phyloP scores from a whole-genome alignment of 495 filamentous ascomycete species.

The Oleoguttula mirabilis region DNA sequence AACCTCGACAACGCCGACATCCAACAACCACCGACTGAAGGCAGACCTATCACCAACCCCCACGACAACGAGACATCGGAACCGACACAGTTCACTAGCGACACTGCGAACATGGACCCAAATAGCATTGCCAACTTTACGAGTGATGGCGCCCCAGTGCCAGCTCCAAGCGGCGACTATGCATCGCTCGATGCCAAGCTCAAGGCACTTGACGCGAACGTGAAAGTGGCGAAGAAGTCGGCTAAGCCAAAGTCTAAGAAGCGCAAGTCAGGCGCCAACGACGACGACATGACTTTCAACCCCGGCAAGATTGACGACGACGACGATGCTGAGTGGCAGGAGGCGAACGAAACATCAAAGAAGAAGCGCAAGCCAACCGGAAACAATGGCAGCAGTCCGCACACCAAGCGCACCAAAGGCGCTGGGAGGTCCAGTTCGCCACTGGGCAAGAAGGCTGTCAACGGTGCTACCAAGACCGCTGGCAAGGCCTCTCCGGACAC shows the following conservation, averaged over 20 bases:
- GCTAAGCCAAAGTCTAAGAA: slow-evolving; percentile 23
- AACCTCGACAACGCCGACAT: slow-evolving; percentile 1
- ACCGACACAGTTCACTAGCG: background rate
- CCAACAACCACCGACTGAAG: too few species aligned
- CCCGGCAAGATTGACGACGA: slow-evolving; percentile 17
- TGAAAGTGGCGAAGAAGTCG: slow-evolving; percentile 8
- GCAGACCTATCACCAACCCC: background rate
- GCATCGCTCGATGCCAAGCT: slow-evolving; percentile 18
- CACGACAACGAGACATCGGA: background rate
- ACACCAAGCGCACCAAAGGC: slow-evolving; percentile 8
- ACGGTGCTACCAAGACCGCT: background rate
- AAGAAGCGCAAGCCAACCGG: slow-evolving; percentile 18
- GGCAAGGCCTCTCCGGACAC: background rate
- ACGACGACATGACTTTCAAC: slow-evolving; percentile 21
- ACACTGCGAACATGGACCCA: slow-evolving; percentile 2
- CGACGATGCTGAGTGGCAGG: slow-evolving; percentile 18
- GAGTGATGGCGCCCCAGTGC: slow-evolving; percentile 1
- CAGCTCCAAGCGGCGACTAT: slow-evolving; percentile 3
- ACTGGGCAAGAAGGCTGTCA: slow-evolving; percentile 3
- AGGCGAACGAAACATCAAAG: slow-evolving; percentile 3
- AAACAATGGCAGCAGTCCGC: slow-evolving; percentile 11
- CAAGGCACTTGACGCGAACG: slow-evolving; percentile 18
- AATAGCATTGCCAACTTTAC: slow-evolving; percentile 1
- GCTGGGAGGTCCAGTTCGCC: slow-evolving; percentile 3
- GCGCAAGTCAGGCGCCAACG: slow-evolving; percentile 19